Conservation (phyloP, 305 asterid species). For the Fraxinus latifolia region DNA sequence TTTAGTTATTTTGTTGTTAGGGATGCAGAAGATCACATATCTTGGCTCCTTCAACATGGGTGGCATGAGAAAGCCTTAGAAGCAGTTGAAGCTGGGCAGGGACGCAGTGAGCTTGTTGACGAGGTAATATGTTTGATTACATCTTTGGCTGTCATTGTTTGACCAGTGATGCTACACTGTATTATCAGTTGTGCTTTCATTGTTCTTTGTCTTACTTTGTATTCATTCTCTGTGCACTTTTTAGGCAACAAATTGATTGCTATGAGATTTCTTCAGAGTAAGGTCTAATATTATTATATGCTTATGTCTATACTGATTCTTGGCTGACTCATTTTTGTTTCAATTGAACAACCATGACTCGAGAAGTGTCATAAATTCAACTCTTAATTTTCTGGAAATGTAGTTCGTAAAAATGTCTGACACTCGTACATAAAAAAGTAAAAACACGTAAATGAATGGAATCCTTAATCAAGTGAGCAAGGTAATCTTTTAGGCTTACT, state of each 20-base stretch:
- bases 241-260: neutral
- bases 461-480: conserved; percentile 5
- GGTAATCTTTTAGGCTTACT: neutral
- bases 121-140: conserved; percentile 53
- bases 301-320: neutral
- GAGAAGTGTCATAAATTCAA: neutral
- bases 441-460: neutral
- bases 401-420: neutral
- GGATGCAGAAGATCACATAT: conserved; percentile 96
- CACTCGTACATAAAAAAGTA: neutral
- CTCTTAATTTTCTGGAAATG: neutral
- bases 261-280: neutral
- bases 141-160: conserved; percentile 10
- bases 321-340: conserved; percentile 5
- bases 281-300: neutral
- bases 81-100: conserved; percentile 96
- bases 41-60: conserved; percentile 98
- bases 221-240: neutral
- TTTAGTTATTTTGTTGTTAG: conserved; percentile 39
- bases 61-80: conserved; percentile 92
- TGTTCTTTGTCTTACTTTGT: neutral
- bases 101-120: conserved; percentile 86
- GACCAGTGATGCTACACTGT: conserved; percentile 8
- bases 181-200: neutral
- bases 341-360: neutral